Base-by-base conservation (phyloP, 257 asterid genomes). In the Ajuga chamaepitys region DNA sequence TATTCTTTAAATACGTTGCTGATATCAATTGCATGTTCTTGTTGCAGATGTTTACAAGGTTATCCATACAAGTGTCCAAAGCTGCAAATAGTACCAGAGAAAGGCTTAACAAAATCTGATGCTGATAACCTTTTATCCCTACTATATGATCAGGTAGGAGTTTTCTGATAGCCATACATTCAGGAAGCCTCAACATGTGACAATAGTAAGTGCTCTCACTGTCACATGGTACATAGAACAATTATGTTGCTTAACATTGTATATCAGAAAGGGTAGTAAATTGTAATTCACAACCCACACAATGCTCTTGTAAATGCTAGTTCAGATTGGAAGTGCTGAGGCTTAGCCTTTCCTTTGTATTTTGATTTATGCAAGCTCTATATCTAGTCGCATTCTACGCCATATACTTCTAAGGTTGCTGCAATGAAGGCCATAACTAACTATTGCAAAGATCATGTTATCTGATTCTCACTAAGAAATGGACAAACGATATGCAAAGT, bases 31-130 rank as follows among this genome's bases (percentile, higher is more conserved):
- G 47, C 42, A 70, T 73, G 47, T 35, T 71, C 58, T 70, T 71
- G 53, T 40, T 25, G 67, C 81, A 92, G 98, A 84, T 93, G 72
- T 60, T 64, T 85, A 64, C 96, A 86, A 58, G 99, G 99, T 40
- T 93, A 89, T 79, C 99, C 99, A 22, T 79, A 80, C 83, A 93
- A 87, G 77, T 81, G 87, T 79, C 99, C 99, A 11, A 93, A 87
- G 81, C 80, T 93, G 83, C 86, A 79, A 73, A 76, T 93, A 78
- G 56, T 79, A 25, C 93, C 97, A 63, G 97, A 86, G 83, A 87
- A 81, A 73, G 97, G 97, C 56, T 72, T 93, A 74, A 83, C 92
- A 53, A 81, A 83, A 75, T 72, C 67, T 70, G 86, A 87, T 66
- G 82, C 85, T 40, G 83, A 86, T 65, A 88, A 81, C 72, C 97